phyloP scores from a whole-genome alignment of 305 asterid genomes.

The Striga hermonthica region DNA sequence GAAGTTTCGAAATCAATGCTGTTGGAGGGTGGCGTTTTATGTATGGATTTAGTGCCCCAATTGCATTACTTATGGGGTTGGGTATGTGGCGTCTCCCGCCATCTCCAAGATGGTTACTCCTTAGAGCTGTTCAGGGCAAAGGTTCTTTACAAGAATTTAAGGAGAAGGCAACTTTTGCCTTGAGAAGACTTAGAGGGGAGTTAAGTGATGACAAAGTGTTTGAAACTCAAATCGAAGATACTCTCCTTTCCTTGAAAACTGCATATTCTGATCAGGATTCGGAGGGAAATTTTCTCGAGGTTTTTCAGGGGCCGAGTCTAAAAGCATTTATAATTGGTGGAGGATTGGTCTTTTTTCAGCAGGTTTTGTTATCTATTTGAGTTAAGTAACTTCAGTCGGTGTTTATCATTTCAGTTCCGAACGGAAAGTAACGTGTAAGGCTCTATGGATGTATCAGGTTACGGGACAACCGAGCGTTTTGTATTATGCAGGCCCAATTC shows the following conservation, averaged over 20 bases:
- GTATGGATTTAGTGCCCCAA: slow-evolving; percentile 83
- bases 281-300: slow-evolving; percentile 68
- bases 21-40: slow-evolving; percentile 98
- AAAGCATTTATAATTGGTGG: slow-evolving; percentile 95
- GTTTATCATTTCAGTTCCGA: slow-evolving; percentile 17
- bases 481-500: slow-evolving; percentile 93
- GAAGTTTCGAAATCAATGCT: slow-evolving; percentile 67
- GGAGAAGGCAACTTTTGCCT: slow-evolving; percentile 72
- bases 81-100: slow-evolving; percentile 94
- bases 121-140: slow-evolving; percentile 88
- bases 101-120: slow-evolving; percentile 97
- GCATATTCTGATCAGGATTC: slow-evolving; percentile 69
- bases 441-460: slow-evolving; percentile 47
- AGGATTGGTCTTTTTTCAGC: slow-evolving; percentile 96
- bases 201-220: slow-evolving; percentile 63
- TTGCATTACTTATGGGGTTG: slow-evolving; percentile 81
- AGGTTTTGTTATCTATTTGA: slow-evolving; percentile 46
- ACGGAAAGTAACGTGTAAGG: slow-evolving; percentile 10
- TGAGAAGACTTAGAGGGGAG: slow-evolving; percentile 78
- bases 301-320: slow-evolving; percentile 83
- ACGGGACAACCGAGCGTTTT: slow-evolving; percentile 99
- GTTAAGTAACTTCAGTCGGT: slow-evolving; percentile 19
- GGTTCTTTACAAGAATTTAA: slow-evolving; percentile 74
- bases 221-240: slow-evolving; percentile 77
- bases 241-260: slow-evolving; percentile 68